These are phyloP conservation scores for Cryptosporidium ubiquitum DNA, from an alignment of 169 alveolate species.

Conservation along the genomic window DNA sequence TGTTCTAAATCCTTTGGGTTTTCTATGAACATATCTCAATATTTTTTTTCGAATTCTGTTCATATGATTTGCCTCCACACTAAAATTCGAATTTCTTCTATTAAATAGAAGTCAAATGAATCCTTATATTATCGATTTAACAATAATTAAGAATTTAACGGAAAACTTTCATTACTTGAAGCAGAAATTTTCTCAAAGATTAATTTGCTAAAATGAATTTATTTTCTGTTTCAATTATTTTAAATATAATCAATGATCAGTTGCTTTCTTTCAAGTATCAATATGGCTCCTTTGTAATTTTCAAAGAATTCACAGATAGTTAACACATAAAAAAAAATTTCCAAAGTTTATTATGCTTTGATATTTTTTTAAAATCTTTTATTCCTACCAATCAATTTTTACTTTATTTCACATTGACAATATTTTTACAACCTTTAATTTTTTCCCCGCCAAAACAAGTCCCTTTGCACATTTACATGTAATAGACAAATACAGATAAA, in stretches of 20 bases:
- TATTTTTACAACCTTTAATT: background rate
- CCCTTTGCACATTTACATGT: conserved; percentile 52
- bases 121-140: background rate
- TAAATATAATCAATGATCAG: too few relatives aligned
- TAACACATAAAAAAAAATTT: background rate
- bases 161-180: background rate
- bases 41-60: conserved; percentile 32
- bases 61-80: conserved; percentile 34
- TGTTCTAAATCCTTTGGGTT: conserved; percentile 41
- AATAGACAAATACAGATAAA: conserved; percentile 61
- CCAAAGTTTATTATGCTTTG: background rate
- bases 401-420: background rate
- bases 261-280: background rate
- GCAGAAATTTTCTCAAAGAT: background rate
- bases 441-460: conserved; percentile 38
- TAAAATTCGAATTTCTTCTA: background rate
- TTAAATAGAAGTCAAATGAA: background rate
- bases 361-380: background rate
- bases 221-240: background rate
- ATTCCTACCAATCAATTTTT: background rate
- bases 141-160: background rate
- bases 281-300: background rate
- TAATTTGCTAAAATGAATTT: background rate
- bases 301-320: background rate
- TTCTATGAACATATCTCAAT: conserved; percentile 55